Conservation (phyloP, 768 basidiomycete genomes). For the Mycena albidolilacea region DNA sequence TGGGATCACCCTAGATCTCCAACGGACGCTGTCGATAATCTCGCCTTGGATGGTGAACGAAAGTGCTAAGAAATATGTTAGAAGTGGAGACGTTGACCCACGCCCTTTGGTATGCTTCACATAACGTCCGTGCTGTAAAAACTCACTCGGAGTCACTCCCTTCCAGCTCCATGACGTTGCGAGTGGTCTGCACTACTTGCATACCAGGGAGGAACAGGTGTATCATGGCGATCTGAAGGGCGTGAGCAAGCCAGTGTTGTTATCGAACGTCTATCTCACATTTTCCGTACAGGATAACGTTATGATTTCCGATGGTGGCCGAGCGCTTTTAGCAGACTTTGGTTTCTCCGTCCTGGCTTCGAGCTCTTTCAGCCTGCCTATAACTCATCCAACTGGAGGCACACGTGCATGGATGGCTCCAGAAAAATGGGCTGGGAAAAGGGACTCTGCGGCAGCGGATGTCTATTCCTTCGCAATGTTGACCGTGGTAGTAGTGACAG, state of each 20-base stretch:
- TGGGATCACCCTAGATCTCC: constrained; percentile 13
- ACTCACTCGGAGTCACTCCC: not conserved
- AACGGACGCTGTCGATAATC: constrained; percentile 7
- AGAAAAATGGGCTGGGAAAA: not conserved
- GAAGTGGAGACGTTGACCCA: not conserved
- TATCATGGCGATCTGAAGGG: constrained; percentile 16
- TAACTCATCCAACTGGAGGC: constrained; percentile 8
- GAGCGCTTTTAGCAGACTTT: constrained; percentile 10
- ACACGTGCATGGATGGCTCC: constrained; percentile 11
- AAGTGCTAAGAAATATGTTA: constrained; percentile 6
- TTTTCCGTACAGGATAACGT: constrained; percentile 1
- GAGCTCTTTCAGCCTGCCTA: constrained; percentile 9
- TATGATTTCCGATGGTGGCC: constrained; percentile 1
- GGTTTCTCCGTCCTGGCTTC: constrained; percentile 9
- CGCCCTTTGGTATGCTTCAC: constrained; percentile 10
- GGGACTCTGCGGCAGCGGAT: constrained; percentile 1
- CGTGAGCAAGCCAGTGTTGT: not conserved
- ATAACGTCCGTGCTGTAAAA: not conserved
- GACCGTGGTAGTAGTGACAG: constrained; percentile 1
- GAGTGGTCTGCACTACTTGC: constrained; percentile 5
- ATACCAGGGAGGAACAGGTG: not conserved
- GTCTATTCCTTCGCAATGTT: constrained; percentile 21
- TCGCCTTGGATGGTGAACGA: constrained; percentile 15
- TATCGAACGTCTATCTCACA: not conserved
- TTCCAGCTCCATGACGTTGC: constrained; percentile 8